phyloP scores from a whole-genome alignment of 1,284 basidiomycete genomes.

The Irpex sp. region DNA sequence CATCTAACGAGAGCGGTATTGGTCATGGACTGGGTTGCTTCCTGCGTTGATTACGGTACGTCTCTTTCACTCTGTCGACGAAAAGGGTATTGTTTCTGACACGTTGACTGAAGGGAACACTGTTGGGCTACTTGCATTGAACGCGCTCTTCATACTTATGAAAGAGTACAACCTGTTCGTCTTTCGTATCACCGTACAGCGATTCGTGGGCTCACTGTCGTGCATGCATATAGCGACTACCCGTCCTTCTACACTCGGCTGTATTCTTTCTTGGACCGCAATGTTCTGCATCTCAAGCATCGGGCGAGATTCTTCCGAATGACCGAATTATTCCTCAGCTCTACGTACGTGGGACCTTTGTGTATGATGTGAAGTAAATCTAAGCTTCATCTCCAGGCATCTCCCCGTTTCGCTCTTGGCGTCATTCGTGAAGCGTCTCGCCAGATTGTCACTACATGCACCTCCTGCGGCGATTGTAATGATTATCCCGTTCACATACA shows the following conservation, averaged over 20 bases:
- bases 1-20: constrained; percentile 78
- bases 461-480: constrained; percentile 91
- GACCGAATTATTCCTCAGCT: constrained; percentile 86
- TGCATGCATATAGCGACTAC: constrained; percentile 66
- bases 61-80: background rate
- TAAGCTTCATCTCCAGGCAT: constrained; percentile 29
- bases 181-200: background rate
- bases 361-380: background rate
- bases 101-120: constrained; percentile 59
- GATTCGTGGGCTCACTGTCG: constrained; percentile 3
- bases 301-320: constrained; percentile 94
- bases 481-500: constrained; percentile 93
- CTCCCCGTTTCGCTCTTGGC: constrained; percentile 88
- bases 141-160: constrained; percentile 90
- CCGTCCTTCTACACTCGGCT: constrained; percentile 95
- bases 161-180: constrained; percentile 90
- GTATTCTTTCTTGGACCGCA: constrained; percentile 84
- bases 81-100: background rate
- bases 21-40: constrained; percentile 93
- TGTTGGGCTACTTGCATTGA: constrained; percentile 88
- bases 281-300: constrained; percentile 90
- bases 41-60: constrained; percentile 81
- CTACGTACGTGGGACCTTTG: constrained; percentile 58
- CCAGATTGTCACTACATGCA: constrained; percentile 79
- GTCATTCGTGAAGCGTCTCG: constrained; percentile 91